Base-by-base conservation (phyloP, 345 rosid genomes). In the Gossypium anomalum region DNA sequence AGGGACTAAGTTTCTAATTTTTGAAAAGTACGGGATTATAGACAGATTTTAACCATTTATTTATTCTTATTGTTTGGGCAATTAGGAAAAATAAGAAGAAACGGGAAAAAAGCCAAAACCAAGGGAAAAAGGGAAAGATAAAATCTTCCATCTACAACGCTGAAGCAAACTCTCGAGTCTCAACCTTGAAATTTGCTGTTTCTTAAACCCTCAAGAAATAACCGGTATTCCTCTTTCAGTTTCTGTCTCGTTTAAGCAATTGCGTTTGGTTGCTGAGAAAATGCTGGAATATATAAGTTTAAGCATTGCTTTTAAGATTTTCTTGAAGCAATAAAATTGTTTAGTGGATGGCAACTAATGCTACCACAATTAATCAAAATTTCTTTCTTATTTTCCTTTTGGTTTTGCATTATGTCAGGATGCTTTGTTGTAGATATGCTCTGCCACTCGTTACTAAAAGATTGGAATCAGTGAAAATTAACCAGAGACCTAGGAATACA, bases 371-470 rank as follows among this genome's bases (percentile, higher is more conserved):
- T 25, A 68, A 68, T 25, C 41, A 67, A 48, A 25, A 3, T 16
- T 49, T 27, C 45, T 25, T 27, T 17, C n/a, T 15, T 14, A 27
- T 5, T 25, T 25, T 47, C 10, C 3, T 25, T 48, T 16, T 68
- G 22, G 15, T 69, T 64, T 52, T 51, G 60, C 47, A 14, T 52
- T 9, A 52, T 52, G 16, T 27, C 73, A 70, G 73, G 60, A 70
- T 52, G 73, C 73, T 52, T 70, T 41, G 82, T 57, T 86, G 87
- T 73, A 87, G 86, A 79, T 77, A 78, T 69, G 71, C 91, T 76
- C 25, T 87, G 72, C 89, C 92, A n/a, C 67, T 78, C 72, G 71
- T 84, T 67, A 73, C 86, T 53, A 82, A 82, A 76, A 76, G 78
- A 77, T 81, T 71, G 45, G 88, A 85, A 57, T 71, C 86, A 27